Evolutionary conservation across 352 stramenopile genomes (phyloP).

Genomic region (Globisporangium cederbergense): DNA sequence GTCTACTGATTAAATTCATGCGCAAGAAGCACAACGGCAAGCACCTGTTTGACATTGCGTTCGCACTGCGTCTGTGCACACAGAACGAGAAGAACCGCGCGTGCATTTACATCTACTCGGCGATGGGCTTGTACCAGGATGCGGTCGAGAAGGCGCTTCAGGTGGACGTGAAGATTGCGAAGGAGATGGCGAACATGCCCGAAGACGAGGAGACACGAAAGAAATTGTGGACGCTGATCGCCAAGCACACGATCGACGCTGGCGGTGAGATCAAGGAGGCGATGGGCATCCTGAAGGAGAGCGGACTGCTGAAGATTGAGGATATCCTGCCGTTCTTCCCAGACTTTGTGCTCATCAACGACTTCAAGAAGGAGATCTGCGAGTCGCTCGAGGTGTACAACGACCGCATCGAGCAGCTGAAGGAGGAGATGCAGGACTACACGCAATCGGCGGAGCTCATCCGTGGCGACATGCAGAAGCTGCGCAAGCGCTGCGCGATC

Average conservation of each 20-base stretch:
- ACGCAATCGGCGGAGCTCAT: constrained; percentile 89
- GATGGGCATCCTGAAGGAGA: constrained; percentile 87
- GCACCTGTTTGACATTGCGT: constrained; percentile 90
- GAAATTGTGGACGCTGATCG: constrained; percentile 93
- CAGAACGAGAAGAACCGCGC: constrained; percentile 91
- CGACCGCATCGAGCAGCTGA: constrained; percentile 89
- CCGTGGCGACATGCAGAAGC: constrained; percentile 85
- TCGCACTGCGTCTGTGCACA: constrained; percentile 89
- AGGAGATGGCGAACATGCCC: constrained; percentile 90
- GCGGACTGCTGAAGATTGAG: constrained; percentile 89
- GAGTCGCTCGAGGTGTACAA: constrained; percentile 90
- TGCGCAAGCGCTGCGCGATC: constrained; percentile 83
- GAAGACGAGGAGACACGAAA: constrained; percentile 88
- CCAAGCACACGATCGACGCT: constrained; percentile 90
- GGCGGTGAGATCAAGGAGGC: constrained; percentile 81
- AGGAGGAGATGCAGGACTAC: constrained; percentile 93
- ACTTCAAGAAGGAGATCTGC: constrained; percentile 95
- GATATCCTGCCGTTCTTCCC: constrained; percentile 94
- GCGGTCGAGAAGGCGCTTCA: constrained; percentile 89
- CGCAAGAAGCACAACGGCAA: constrained; percentile 84
- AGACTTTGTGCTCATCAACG: constrained; percentile 94
- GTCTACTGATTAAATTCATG: constrained; percentile 89
- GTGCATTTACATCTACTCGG: constrained; percentile 94
- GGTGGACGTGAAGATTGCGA: constrained; percentile 91
- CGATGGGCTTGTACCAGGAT: constrained; percentile 91